Base-by-base conservation (phyloP, 2,329 filamentous ascomycete species). In the Colletotrichum spaethianum region DNA sequence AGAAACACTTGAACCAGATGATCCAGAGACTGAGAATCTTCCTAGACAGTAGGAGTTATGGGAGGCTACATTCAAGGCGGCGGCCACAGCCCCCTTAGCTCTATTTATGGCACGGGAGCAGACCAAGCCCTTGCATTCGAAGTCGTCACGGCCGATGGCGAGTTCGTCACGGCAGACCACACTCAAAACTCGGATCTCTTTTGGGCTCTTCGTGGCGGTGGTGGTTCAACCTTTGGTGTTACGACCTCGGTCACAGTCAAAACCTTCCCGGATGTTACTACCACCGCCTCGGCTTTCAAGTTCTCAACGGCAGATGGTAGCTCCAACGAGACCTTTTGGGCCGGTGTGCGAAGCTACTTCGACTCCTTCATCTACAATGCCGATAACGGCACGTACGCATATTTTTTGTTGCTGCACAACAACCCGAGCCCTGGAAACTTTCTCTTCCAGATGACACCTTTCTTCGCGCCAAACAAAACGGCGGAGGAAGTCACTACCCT, bases 151-250 rank as follows among this genome's bases (percentile, higher is more conserved):
- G 86, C 83, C 0, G 76, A 78, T 20, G 89, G 90, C 1, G 68
- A 82, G 14, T 75, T 86, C n/a, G 72, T 90, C 0, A 84, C 79
- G 3, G 89, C 88, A 0, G 86, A 82, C 3, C 82, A 81, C 0
- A 76, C 75, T 0, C 73, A 85, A 28, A 88, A 92, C 73, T 69
- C 81, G 0, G 90, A 92, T 61, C 81, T 93, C 0, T 92, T 89
- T 80, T 93, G 90, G 90, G 91, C 90, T 1, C 79, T 92, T 1
- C 83, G 83, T 36, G 90, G 90, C 3, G 89, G 90, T 0, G 90
- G 90, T 1, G 87, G 85, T 20, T 70, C 67, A 16, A 70, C 67
- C 0, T 70, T 70, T 53, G 61, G 61, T 11, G 42, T 70, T 1
- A 62, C 67, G 12, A 66, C 55, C 20, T 70, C 67, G 7, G 67